phyloP scores from a whole-genome alignment of 164 flowering plant genomes.

The Berberis thunbergii region DNA sequence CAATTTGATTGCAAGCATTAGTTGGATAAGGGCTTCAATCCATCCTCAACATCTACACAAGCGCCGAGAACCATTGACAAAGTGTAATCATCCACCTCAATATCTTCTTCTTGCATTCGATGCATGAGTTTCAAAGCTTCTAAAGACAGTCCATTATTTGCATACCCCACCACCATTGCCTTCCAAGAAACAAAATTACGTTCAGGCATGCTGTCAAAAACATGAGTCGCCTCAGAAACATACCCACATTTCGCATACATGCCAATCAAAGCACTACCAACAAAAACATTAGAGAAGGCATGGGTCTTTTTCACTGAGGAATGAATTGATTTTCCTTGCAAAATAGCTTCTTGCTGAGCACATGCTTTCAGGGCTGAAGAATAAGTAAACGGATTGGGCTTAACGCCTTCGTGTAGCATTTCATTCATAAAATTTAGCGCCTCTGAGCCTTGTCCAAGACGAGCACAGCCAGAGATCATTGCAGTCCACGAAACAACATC shows the following conservation, averaged over 20 bases:
- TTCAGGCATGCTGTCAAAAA: slow-evolving; percentile 72
- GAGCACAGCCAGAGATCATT: slow-evolving; percentile 63
- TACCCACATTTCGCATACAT: slow-evolving; percentile 90
- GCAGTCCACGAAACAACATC: slow-evolving; percentile 91
- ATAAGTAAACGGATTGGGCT: slow-evolving; percentile 73
- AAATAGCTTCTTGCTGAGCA: slow-evolving; percentile 44
- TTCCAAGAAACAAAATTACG: slow-evolving; percentile 68
- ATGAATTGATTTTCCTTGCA: slow-evolving; percentile 61
- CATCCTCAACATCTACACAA: slow-evolving; percentile 61
- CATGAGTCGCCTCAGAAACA: slow-evolving; percentile 55
- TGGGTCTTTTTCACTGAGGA: slow-evolving; percentile 51
- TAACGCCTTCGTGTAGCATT: slow-evolving; percentile 73
- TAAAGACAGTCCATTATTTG: slow-evolving; percentile 53
- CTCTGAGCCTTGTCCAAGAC: slow-evolving; percentile 51
- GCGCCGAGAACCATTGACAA: slow-evolving; percentile 48
- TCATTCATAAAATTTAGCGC: slow-evolving; percentile 56
- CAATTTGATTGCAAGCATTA: slow-evolving; percentile 16
- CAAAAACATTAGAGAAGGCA: slow-evolving; percentile 54
- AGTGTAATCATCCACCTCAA: slow-evolving; percentile 57
- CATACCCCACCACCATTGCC: slow-evolving; percentile 76
- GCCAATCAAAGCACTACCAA: slow-evolving; percentile 65
- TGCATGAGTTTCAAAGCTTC: slow-evolving; percentile 82
- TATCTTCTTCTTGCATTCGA: slow-evolving; percentile 69
- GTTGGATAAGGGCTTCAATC: slow-evolving; percentile 18
- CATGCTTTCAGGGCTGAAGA: slow-evolving; percentile 86